Percentiles rank a stretch among this genome's conserved stretches.
phyloP scores from a whole-genome alignment of 2,329 filamentous ascomycete species.

The Sporothrix mexicana region DNA sequence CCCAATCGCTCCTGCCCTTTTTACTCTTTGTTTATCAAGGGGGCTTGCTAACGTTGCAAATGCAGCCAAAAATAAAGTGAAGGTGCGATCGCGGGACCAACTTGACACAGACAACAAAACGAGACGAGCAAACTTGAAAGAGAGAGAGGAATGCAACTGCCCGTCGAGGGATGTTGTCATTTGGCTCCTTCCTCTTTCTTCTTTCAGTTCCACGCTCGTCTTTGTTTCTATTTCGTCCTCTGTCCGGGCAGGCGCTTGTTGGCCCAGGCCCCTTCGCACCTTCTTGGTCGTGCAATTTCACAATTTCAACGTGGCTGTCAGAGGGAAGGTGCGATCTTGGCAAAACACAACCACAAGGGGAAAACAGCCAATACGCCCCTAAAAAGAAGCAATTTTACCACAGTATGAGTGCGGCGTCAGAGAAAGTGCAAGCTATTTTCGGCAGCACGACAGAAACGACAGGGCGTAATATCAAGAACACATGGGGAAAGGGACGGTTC shows the following conservation, averaged over 20 bases:
- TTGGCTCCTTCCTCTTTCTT: slow-evolving; percentile 12
- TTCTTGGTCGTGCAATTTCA: slow-evolving; percentile 28
- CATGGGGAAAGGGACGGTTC: neutral
- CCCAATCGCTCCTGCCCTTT: neutral
- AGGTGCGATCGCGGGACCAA: neutral
- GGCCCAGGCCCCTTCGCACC: slow-evolving; percentile 5
- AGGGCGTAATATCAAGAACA: neutral
- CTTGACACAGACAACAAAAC: neutral
- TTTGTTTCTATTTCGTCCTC: neutral
- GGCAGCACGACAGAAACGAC: slow-evolving; percentile 3
- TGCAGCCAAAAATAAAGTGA: neutral
- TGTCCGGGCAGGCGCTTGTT: neutral
- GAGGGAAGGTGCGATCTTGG: slow-evolving; percentile 30
- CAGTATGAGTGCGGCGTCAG: neutral
- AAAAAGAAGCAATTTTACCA: neutral
- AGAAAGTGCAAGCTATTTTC: neutral
- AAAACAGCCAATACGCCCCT: neutral
- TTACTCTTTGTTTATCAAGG: slow-evolving; percentile 18
- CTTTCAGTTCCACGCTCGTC: slow-evolving; percentile 13
- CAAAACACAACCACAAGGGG: slow-evolving; percentile 13
- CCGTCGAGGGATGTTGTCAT: slow-evolving; percentile 6
- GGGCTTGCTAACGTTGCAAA: neutral
- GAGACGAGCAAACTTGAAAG: neutral
- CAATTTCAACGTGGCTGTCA: slow-evolving; percentile 24
- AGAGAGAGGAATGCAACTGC: neutral